A percentile compares a stretch with the other conserved stretches of the same genome.
phyloP scores from a whole-genome alignment of 2,329 filamentous ascomycete species.

The Dactylellina cionopaga region DNA sequence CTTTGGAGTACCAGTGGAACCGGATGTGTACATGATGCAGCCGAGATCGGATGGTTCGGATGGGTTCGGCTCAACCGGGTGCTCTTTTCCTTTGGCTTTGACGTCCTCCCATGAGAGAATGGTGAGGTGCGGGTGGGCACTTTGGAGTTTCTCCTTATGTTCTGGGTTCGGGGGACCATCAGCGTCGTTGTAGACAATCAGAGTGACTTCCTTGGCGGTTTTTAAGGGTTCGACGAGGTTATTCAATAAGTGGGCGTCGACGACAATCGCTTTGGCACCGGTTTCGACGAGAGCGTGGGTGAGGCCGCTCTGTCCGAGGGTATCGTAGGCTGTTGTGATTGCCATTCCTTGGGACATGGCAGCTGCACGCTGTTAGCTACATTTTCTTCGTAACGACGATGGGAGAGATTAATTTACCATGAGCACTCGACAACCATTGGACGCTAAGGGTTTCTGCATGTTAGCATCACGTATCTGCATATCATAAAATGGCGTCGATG shows the following conservation, averaged over 20 bases:
- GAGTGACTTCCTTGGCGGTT: constrained; percentile 69
- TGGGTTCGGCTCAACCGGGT: constrained; percentile 75
- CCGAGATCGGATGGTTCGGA: constrained; percentile 80
- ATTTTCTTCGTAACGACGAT: neutral
- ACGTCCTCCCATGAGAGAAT: constrained; percentile 69
- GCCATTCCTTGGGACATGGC: constrained; percentile 84
- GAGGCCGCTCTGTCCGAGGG: constrained; percentile 83
- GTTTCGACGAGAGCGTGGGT: constrained; percentile 87
- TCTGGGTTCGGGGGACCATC: constrained; percentile 67
- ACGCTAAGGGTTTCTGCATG: too few species aligned
- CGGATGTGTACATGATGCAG: constrained; percentile 88
- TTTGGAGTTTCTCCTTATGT: constrained; percentile 66
- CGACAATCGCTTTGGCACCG: constrained; percentile 81
- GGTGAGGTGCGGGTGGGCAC: constrained; percentile 67
- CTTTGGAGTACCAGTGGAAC: constrained; percentile 88
- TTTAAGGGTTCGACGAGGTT: constrained; percentile 70
- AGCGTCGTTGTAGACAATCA: constrained; percentile 71
- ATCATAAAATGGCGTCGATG: neutral
- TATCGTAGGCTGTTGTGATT: constrained; percentile 95
- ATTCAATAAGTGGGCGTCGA: constrained; percentile 79
- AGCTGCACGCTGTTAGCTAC: constrained; percentile 59
- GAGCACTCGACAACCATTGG: constrained; percentile 85
- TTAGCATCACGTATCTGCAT: constrained; percentile 3
- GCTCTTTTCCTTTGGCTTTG: constrained; percentile 70
- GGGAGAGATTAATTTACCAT: constrained; percentile 64